Base-by-base conservation (phyloP, 2,329 filamentous ascomycete genomes). In the Epichloe aotearoae region DNA sequence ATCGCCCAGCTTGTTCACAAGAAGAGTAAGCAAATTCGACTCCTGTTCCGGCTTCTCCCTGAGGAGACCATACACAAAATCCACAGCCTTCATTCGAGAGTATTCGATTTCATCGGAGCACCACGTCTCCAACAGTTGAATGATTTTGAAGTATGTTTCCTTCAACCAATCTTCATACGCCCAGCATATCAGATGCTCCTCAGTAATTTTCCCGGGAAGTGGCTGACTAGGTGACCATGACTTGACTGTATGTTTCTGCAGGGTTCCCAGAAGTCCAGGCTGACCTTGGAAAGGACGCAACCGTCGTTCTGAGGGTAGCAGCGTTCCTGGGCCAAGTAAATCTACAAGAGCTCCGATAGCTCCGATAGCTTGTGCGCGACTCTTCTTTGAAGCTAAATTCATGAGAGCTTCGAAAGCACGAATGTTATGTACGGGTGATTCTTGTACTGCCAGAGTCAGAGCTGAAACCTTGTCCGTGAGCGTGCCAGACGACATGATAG, bases 1-100 rank as follows among this genome's bases (percentile, higher is more conserved):
- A 64, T 98, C 93, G 59, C 94, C 91, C 26, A 98, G 79, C 68
- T 98, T 98, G 73, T 97, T 97, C 58, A 98, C 88, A 52, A 98
- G 71, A 51, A 98, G 73, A 50, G 91, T 83, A 54, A 98, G 73
- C 55, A 98, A 72, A 64, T 98, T 98, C 50, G 91, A 85, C 67
- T 98, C 93, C 64, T 98, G 93, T 67, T 98, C 93, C 0, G 93
- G 91, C 69, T 95, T 98, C 65, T 95, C 90, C 65, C 88, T 93
- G 54, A 98, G 72, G 39, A 98, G 73, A 55, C 91, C 89, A 64
- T 84, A 97, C 38, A 97, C 84, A 60, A 95, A 95, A 57, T 89
- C 93, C 43, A 98, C 77, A 3, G 91, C 86, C 57, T 88, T 83
- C 46, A 84, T 86, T 54, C 94, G 83, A 40, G 94, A 89, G 67